Conservation (phyloP, 75 land plant genomes). For the Pinus taeda region DNA sequence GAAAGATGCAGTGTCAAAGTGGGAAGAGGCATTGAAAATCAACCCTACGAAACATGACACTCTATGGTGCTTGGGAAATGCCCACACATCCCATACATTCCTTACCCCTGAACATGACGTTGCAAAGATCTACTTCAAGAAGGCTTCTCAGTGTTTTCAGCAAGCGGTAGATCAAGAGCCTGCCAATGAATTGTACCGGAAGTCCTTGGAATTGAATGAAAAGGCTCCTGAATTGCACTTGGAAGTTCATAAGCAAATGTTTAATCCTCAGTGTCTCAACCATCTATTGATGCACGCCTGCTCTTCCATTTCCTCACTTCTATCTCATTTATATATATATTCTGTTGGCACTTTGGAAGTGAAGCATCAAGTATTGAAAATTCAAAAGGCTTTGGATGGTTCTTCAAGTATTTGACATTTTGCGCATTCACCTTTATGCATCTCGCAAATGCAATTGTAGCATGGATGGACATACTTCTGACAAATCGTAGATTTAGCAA, state of each 20-base stretch:
- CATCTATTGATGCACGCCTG: no score
- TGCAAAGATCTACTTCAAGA: slow-evolving; percentile 57
- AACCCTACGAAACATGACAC: slow-evolving; percentile 70
- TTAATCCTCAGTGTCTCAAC: slow-evolving; percentile 44
- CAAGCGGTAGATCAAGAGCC: slow-evolving; percentile 44
- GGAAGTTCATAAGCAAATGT: slow-evolving; percentile 66
- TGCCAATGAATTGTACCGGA: slow-evolving; percentile 5
- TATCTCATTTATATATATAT: no score
- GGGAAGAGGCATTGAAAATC: slow-evolving; percentile 70
- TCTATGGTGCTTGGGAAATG: slow-evolving; percentile 88
- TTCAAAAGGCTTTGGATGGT: no score
- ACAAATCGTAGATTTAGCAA: no score
- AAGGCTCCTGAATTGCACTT: slow-evolving; percentile 74
- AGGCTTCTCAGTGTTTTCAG: slow-evolving; percentile 61
- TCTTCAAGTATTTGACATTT: no score
- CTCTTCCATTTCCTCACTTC: no score
- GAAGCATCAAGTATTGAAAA: no score
- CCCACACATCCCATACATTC: slow-evolving; percentile 72
- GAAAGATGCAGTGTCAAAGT: slow-evolving; percentile 70
- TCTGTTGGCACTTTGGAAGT: no score
- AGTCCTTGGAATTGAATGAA: slow-evolving; percentile 9
- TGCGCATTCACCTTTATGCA: no score
- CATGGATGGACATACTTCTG: no score
- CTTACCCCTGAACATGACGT: slow-evolving; percentile 44
- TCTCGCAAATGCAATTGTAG: no score